phyloP scores from a whole-genome alignment of 2,329 filamentous ascomycete genomes.

The Hirsutella rhossiliensis region DNA sequence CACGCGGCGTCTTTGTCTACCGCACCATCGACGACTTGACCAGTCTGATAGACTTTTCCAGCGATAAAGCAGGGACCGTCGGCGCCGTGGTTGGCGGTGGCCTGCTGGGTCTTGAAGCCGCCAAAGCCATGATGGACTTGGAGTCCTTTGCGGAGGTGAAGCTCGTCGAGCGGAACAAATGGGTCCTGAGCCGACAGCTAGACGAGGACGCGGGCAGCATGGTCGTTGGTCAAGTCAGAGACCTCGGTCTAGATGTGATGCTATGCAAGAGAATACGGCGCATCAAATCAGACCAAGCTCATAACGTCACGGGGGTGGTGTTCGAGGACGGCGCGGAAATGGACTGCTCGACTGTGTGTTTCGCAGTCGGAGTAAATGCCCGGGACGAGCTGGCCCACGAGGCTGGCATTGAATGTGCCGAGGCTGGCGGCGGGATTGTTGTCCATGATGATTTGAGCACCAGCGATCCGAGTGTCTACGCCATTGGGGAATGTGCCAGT shows the following conservation, averaged over 20 bases:
- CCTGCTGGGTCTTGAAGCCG: constrained; percentile 74
- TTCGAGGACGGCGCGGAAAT: constrained; percentile 75
- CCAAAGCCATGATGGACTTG: constrained; percentile 84
- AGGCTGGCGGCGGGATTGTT: constrained; percentile 64
- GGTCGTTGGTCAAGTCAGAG: constrained; percentile 69
- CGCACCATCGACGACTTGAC: constrained; percentile 74
- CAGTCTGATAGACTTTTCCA: constrained; percentile 62
- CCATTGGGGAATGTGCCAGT: constrained; percentile 82
- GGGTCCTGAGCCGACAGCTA: constrained; percentile 73
- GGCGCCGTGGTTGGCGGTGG: constrained; percentile 77
- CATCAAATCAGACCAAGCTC: constrained; percentile 56
- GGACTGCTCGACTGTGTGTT: constrained; percentile 72
- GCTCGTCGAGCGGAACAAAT: constrained; percentile 70
- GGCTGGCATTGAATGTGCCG: constrained; percentile 60
- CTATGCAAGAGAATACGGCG: constrained; percentile 63
- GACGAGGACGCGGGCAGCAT: constrained; percentile 70
- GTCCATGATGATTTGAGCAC: constrained; percentile 58
- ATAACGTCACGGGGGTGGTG: constrained; percentile 58
- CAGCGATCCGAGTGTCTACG: constrained; percentile 62
- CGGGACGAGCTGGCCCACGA: constrained; percentile 63
- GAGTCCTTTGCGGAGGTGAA: constrained; percentile 62
- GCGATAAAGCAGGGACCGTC: constrained; percentile 50
- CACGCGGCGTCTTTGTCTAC: constrained; percentile 80
- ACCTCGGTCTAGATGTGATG: constrained; percentile 70
- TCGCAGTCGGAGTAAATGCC: constrained; percentile 77